phyloP scores from a whole-genome alignment of 1,284 basidiomycete genomes.

The Lignosus rhinocerotis region DNA sequence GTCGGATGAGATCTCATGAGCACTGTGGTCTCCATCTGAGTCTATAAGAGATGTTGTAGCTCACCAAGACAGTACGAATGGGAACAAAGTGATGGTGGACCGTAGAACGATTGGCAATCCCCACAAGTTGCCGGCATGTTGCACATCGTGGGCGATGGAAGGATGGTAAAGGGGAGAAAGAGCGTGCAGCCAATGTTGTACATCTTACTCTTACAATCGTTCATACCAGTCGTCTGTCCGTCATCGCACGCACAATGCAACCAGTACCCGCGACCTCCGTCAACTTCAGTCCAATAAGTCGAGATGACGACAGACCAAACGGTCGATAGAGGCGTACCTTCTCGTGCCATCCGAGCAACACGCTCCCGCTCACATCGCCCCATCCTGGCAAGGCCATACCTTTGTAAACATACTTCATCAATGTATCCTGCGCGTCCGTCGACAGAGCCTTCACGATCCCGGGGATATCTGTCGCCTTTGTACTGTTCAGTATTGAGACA shows the following conservation, averaged over 20 bases:
- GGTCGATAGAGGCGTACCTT: conserved; percentile 58
- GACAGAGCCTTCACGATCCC: conserved; percentile 74
- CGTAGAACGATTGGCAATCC: too few relatives aligned
- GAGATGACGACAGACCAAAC: conserved; percentile 4
- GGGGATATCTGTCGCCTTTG: conserved; percentile 88
- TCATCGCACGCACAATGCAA: conserved; percentile 97
- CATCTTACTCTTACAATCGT: conserved; percentile 3
- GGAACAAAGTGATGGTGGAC: too few relatives aligned
- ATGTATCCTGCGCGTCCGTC: conserved; percentile 83
- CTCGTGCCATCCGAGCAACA: conserved; percentile 93
- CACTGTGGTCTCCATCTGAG: too few relatives aligned
- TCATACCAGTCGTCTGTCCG: conserved; percentile 85
- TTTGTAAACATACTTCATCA: conserved; percentile 99
- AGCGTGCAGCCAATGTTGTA: conserved; percentile 13
- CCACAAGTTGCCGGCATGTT: too few relatives aligned
- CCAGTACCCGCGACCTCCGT: conserved; percentile 95
- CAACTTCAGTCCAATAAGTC: conserved; percentile 52
- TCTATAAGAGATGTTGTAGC: too few relatives aligned
- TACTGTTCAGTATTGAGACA: conserved; percentile 94
- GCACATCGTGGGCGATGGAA: background rate
- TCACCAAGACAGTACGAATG: too few relatives aligned
- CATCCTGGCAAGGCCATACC: conserved; percentile 85
- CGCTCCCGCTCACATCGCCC: conserved; percentile 86
- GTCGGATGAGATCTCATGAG: too few relatives aligned
- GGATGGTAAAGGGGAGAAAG: background rate